Conservation (phyloP, 148 eudicot species). For the Tetragonia tetragonoides region DNA sequence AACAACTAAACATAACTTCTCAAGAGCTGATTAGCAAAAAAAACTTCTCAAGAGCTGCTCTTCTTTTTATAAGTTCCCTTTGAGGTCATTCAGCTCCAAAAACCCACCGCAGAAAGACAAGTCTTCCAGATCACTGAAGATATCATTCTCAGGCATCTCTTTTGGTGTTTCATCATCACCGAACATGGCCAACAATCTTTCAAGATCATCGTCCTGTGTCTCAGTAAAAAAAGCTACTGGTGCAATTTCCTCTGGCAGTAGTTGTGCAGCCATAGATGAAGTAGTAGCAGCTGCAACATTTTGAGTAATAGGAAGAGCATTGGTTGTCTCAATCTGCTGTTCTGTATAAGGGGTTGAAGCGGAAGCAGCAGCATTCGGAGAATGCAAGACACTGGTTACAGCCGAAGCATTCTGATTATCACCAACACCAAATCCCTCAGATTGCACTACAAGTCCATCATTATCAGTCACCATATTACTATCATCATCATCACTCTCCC, state of each 20-base stretch:
- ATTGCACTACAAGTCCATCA: constrained; percentile 3
- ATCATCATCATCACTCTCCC: constrained; percentile 44
- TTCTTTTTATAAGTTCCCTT: too few relatives aligned
- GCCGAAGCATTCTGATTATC: constrained; percentile 3
- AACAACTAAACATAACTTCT: too few relatives aligned
- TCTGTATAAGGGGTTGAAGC: background rate
- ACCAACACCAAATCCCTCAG: background rate
- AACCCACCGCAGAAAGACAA: background rate
- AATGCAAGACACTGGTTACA: background rate
- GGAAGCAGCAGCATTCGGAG: background rate
- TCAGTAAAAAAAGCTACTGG: background rate
- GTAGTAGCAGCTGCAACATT: background rate
- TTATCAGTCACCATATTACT: constrained; percentile 9
- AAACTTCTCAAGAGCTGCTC: too few relatives aligned
- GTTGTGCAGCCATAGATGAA: background rate
- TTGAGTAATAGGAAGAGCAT: background rate
- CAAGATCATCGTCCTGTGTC: constrained; percentile 16
- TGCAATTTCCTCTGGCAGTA: background rate
- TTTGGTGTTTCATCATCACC: background rate
- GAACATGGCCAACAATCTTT: constrained; percentile 6
- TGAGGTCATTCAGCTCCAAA: background rate
- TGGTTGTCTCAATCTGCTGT: background rate
- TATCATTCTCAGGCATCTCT: background rate
- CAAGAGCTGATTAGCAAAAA: too few relatives aligned
- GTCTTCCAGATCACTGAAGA: background rate